Conservation (phyloP, 805 yeast genomes). For the Nakazawaea ishiwadae region DNA sequence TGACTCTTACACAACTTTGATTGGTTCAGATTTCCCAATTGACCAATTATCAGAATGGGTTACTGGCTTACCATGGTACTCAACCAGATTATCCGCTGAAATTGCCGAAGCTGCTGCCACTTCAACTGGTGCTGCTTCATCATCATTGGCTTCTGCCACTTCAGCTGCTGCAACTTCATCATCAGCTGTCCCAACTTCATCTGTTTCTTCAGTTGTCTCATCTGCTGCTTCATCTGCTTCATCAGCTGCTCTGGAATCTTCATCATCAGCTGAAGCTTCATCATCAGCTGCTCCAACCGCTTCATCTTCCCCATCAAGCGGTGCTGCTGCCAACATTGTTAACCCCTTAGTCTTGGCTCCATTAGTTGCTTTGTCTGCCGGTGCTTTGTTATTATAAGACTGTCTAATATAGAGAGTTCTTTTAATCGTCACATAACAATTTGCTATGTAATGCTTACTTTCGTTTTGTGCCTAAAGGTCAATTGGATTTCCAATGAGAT, state of each 20-base stretch:
- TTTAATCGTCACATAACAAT: too few relatives aligned
- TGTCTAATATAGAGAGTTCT: too few relatives aligned
- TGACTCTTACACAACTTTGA: conserved; percentile 39
- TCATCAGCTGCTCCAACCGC: conserved; percentile 2
- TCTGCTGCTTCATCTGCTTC: conserved; percentile 10
- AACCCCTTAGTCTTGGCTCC: conserved; percentile 9
- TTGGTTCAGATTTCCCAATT: conserved; percentile 20
- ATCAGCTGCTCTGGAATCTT: not conserved
- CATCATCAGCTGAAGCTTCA: conserved; percentile 5
- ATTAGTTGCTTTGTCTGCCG: conserved; percentile 6
- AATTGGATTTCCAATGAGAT: too few relatives aligned
- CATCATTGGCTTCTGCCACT: conserved; percentile 14
- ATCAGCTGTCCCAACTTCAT: conserved; percentile 2
- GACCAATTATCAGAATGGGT: conserved; percentile 18
- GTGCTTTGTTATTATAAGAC: conserved; percentile 8
- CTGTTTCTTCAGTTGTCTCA: conserved; percentile 11
- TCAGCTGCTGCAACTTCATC: conserved; percentile 14
- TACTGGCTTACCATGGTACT: conserved; percentile 30
- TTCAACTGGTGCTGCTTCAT: conserved; percentile 13
- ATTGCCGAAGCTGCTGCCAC: conserved; percentile 14
- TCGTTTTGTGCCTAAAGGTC: too few relatives aligned
- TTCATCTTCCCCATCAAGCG: conserved; percentile 2
- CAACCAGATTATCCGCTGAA: conserved; percentile 22
- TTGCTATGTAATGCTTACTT: too few relatives aligned
- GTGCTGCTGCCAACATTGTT: not conserved